These are phyloP conservation scores for Euphorbia neoarborescens DNA, from an alignment of 441 rosid species.

Conservation along the genomic window DNA sequence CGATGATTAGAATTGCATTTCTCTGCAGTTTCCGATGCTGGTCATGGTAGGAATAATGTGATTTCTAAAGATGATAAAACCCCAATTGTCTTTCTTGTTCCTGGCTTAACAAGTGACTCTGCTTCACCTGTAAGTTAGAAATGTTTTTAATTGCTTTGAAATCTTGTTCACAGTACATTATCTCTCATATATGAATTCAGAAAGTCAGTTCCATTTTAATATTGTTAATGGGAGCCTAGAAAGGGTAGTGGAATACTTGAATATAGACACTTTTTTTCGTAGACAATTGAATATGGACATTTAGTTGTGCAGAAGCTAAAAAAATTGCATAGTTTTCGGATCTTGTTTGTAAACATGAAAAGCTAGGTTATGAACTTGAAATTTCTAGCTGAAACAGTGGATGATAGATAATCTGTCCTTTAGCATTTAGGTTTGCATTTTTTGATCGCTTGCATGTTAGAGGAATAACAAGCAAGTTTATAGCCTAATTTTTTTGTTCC, in stretches of 20 bases:
- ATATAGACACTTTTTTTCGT: background rate
- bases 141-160: background rate
- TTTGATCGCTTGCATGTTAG: background rate
- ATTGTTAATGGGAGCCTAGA: background rate
- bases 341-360: no score
- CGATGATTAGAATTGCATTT: constrained; percentile 6
- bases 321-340: background rate
- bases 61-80: constrained; percentile 45
- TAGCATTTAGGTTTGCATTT: background rate
- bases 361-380: no score
- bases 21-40: constrained; percentile 34
- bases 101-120: constrained; percentile 84
- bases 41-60: constrained; percentile 21
- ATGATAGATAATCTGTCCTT: background rate
- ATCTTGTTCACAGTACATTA: background rate
- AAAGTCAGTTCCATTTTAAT: background rate
- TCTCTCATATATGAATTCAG: background rate
- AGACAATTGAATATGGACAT: no score
- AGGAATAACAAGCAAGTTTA: background rate
- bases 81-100: constrained; percentile 61
- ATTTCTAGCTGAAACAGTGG: no score
- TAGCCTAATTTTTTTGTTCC: background rate
- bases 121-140: constrained; percentile 51
- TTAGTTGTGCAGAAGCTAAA: background rate
- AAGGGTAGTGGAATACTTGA: background rate